A percentile compares a stretch with the other conserved stretches of the same genome.
phyloP scores from a whole-genome alignment of 306 rosid species.

The Pyrus communis region DNA sequence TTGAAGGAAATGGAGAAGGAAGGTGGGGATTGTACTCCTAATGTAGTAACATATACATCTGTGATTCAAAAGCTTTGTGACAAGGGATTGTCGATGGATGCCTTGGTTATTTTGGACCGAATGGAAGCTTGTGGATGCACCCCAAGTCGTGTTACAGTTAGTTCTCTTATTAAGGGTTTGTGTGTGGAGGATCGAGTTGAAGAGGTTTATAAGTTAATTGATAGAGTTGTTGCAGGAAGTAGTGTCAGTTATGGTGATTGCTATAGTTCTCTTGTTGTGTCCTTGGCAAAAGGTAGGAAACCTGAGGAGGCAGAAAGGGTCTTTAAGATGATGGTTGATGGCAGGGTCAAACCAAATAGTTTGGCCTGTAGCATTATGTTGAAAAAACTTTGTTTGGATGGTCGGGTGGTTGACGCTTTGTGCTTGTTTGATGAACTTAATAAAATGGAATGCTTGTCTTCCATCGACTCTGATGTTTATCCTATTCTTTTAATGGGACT shows the following conservation, averaged over 20 bases:
- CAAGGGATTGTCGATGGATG: slow-evolving; percentile 46
- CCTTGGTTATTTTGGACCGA: slow-evolving; percentile 50
- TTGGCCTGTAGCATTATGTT: slow-evolving; percentile 57
- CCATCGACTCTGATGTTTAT: slow-evolving; percentile 59
- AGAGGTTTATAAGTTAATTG: slow-evolving; percentile 55
- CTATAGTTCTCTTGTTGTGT: slow-evolving; percentile 58
- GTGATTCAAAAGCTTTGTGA: slow-evolving; percentile 63
- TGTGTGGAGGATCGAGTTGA: slow-evolving; percentile 38
- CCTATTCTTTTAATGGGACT: slow-evolving; percentile 57
- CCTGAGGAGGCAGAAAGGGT: slow-evolving; percentile 59
- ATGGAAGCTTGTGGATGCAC: slow-evolving; percentile 61
- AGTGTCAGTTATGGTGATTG: slow-evolving; percentile 53
- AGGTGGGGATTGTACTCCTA: slow-evolving; percentile 51
- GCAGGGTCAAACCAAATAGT: slow-evolving; percentile 47
- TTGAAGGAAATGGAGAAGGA: slow-evolving; percentile 73
- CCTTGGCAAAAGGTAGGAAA: slow-evolving; percentile 38
- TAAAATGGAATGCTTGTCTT: slow-evolving; percentile 34
- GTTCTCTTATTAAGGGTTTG: slow-evolving; percentile 43
- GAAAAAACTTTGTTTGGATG: slow-evolving; percentile 50
- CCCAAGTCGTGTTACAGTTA: slow-evolving; percentile 60
- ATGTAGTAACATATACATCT: slow-evolving; percentile 66
- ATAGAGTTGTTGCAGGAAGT: slow-evolving; percentile 40
- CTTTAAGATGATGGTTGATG: slow-evolving; percentile 53
- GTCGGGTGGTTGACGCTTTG: slow-evolving; percentile 46
- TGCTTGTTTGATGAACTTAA: slow-evolving; percentile 54